Evolutionary conservation across 148 eudicot species (phyloP).

Genomic region (Drosera capensis): DNA sequence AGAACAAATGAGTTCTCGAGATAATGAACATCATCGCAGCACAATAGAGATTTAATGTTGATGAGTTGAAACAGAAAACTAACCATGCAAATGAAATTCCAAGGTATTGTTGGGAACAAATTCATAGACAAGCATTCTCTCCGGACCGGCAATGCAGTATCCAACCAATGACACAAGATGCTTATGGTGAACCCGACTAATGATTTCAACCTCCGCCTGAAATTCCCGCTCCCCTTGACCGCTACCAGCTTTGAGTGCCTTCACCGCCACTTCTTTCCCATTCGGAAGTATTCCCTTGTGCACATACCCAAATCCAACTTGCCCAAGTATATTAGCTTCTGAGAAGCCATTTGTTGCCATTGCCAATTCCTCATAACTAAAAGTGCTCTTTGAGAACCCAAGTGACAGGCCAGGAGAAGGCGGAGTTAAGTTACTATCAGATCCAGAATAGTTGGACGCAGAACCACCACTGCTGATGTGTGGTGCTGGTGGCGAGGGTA

Average conservation of each 20-base stretch:
- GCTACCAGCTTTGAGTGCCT: slow-evolving; percentile 76
- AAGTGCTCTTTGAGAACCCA: slow-evolving; percentile 49
- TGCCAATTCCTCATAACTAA: slow-evolving; percentile 67
- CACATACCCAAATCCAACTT: slow-evolving; percentile 94
- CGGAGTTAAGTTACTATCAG: slow-evolving; percentile 25
- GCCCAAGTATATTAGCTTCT: slow-evolving; percentile 69
- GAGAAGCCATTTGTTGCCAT: slow-evolving; percentile 90
- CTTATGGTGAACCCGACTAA: slow-evolving; percentile 95
- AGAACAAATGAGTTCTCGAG: not conserved
- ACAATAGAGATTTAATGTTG: not conserved
- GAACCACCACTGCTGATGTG: slow-evolving; percentile 51
- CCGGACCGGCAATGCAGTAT: slow-evolving; percentile 53
- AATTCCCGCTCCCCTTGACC: slow-evolving; percentile 96
- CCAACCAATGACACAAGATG: slow-evolving; percentile 97
- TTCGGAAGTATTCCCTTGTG: slow-evolving; percentile 80
- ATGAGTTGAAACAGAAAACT: slow-evolving; percentile 4
- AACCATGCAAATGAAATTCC: slow-evolving; percentile 49
- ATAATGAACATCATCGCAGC: not conserved
- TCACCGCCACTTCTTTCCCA: slow-evolving; percentile 84
- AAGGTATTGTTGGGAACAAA: slow-evolving; percentile 73
- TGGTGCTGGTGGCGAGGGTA: slow-evolving; percentile 24
- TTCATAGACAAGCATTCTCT: slow-evolving; percentile 85
- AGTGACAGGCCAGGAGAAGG: slow-evolving; percentile 51
- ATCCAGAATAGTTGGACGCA: slow-evolving; percentile 42
- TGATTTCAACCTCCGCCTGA: slow-evolving; percentile 92